A percentile compares a stretch with the other conserved stretches of the same genome.
These are phyloP conservation scores for Cerrena zonata DNA, from an alignment of 1,284 basidiomycete genomes.

Conservation along the genomic window DNA sequence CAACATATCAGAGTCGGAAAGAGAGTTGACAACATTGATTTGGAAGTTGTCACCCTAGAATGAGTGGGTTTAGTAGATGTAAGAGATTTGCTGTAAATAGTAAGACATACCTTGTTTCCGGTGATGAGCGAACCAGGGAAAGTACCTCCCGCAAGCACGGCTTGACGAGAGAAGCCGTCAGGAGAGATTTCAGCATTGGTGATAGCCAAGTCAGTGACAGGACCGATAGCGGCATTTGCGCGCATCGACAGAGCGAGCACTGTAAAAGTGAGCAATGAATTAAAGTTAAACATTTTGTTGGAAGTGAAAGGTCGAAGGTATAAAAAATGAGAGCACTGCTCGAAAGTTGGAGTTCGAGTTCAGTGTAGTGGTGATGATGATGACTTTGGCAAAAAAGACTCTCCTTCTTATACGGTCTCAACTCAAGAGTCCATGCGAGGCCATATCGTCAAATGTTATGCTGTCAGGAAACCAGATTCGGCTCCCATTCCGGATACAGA, in stretches of 20 bases:
- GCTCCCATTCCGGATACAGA: too few relatives aligned
- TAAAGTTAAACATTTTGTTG: slow-evolving; percentile 5
- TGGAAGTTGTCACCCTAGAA: slow-evolving; percentile 20
- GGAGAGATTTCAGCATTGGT: slow-evolving; percentile 21
- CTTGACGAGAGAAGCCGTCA: slow-evolving; percentile 20
- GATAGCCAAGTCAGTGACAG: slow-evolving; percentile 20
- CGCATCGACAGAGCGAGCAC: slow-evolving; percentile 3
- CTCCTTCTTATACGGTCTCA: neutral
- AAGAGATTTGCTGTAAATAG: neutral
- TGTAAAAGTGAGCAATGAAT: slow-evolving; percentile 1
- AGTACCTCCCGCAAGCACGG: slow-evolving; percentile 23
- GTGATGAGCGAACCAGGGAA: slow-evolving; percentile 28
- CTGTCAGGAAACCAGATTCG: too few relatives aligned
- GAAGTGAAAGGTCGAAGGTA: neutral
- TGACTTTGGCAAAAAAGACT: neutral
- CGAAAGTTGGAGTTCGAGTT: neutral
- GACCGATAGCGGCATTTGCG: slow-evolving; percentile 16
- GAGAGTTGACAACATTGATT: slow-evolving; percentile 29
- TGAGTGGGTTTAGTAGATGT: neutral
- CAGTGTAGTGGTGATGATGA: neutral
- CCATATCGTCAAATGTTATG: too few relatives aligned
- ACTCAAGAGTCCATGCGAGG: too few relatives aligned
- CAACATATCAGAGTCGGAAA: slow-evolving; percentile 27
- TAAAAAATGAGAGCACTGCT: neutral
- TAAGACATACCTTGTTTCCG: slow-evolving; percentile 19